Conservation (phyloP, 2,329 filamentous ascomycete genomes). For the Epichloe sylvatica region DNA sequence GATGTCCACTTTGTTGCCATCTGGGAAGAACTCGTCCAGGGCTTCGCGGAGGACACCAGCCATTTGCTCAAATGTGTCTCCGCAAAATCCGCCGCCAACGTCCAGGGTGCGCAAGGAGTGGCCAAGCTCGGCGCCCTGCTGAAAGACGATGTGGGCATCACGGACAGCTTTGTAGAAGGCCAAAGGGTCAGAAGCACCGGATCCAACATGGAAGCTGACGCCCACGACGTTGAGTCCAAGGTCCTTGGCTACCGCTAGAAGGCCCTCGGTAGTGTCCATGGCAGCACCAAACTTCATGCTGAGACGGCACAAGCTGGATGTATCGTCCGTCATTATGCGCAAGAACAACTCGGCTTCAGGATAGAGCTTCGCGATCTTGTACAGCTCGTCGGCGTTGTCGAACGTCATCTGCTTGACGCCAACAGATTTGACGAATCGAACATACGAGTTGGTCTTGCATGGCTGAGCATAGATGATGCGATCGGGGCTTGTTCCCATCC, state of each 20-base stretch:
- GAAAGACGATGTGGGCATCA: slow-evolving; percentile 80
- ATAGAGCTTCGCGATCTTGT: slow-evolving; percentile 90
- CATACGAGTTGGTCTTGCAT: slow-evolving; percentile 98
- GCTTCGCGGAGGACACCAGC: slow-evolving; percentile 65
- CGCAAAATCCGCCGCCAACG: slow-evolving; percentile 84
- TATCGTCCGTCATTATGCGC: slow-evolving; percentile 92
- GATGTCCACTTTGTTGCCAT: slow-evolving; percentile 55
- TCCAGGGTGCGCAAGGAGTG: slow-evolving; percentile 78
- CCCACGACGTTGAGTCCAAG: slow-evolving; percentile 84
- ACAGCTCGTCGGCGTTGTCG: slow-evolving; percentile 93
- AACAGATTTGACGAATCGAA: slow-evolving; percentile 72
- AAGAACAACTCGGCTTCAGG: slow-evolving; percentile 83
- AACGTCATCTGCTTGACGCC: slow-evolving; percentile 98
- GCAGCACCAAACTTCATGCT: slow-evolving; percentile 96
- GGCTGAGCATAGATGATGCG: slow-evolving; percentile 98
- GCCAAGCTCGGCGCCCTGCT: slow-evolving; percentile 63
- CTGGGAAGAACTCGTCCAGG: slow-evolving; percentile 78
- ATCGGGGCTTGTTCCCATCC: slow-evolving; percentile 66
- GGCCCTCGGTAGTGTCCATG: slow-evolving; percentile 62
- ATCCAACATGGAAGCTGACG: slow-evolving; percentile 96
- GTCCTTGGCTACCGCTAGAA: slow-evolving; percentile 67
- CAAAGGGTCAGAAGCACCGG: slow-evolving; percentile 83
- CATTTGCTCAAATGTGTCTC: slow-evolving; percentile 85
- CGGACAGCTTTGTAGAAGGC: slow-evolving; percentile 84
- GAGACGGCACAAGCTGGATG: slow-evolving; percentile 80